phyloP scores from a whole-genome alignment of 176 grass and related monocot species.

The Dactylis glomerata region DNA sequence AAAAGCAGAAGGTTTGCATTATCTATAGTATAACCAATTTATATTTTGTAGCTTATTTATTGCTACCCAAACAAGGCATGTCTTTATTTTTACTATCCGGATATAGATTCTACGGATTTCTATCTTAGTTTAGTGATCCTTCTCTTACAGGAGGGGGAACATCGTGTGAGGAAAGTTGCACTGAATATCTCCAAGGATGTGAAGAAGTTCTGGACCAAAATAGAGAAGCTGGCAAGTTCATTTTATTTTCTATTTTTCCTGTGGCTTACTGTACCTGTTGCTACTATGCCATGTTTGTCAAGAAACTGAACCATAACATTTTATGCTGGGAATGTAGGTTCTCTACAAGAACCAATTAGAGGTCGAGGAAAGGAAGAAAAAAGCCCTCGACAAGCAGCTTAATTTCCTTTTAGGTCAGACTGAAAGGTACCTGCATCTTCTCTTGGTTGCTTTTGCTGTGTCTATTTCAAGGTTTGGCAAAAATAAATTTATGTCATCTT shows the following conservation, averaged over 20 bases:
- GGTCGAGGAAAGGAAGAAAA: constrained; percentile 94
- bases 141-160: constrained; percentile 77
- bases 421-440: constrained; percentile 64
- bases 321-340: constrained; percentile 49
- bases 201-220: constrained; percentile 99
- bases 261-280: background rate
- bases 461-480: background rate
- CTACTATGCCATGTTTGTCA: background rate
- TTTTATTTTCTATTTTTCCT: constrained; percentile 2
- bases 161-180: constrained; percentile 84
- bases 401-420: constrained; percentile 98
- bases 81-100: background rate
- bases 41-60: constrained; percentile 15
- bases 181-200: constrained; percentile 98
- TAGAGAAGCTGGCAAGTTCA: constrained; percentile 88
- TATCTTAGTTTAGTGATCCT: constrained; percentile 9
- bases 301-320: constrained; percentile 23
- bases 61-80: background rate
- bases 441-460: background rate
- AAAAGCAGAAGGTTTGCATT: constrained; percentile 78
- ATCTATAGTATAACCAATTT: constrained; percentile 9
- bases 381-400: constrained; percentile 89
- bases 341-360: constrained; percentile 96
- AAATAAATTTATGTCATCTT: background rate
- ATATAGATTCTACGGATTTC: background rate